phyloP scores from a whole-genome alignment of 306 rosid species.

The Cucumis sativus region DNA sequence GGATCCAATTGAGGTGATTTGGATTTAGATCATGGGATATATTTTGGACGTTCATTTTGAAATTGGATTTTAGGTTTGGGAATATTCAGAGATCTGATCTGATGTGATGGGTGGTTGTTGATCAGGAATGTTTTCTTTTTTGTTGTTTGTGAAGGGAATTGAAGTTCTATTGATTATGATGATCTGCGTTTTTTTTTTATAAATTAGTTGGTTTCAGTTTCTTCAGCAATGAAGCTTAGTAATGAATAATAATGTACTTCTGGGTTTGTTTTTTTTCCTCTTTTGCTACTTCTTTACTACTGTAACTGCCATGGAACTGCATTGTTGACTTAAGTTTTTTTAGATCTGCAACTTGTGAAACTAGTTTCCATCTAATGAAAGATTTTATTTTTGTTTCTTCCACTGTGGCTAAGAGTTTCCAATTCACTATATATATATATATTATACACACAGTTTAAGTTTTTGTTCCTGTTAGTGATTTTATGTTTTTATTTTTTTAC shows the following conservation, averaged over 20 bases:
- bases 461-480: neutral
- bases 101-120: neutral
- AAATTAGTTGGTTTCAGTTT: neutral
- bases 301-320: neutral
- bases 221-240: neutral
- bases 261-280: neutral
- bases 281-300: neutral
- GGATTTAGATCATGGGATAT: neutral
- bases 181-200: neutral
- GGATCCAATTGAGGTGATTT: neutral
- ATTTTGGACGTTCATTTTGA: neutral
- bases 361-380: neutral
- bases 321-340: neutral
- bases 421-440: neutral
- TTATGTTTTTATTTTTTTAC: neutral
- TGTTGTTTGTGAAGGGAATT: neutral
- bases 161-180: neutral
- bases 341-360: neutral
- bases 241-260: neutral
- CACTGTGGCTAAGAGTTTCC: neutral
- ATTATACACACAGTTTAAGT: neutral
- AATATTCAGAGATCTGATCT: neutral
- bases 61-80: neutral
- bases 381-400: neutral
- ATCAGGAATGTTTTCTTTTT: neutral